phyloP scores from a whole-genome alignment of 2,329 filamentous ascomycete species.

The Zasmidium angulare region DNA sequence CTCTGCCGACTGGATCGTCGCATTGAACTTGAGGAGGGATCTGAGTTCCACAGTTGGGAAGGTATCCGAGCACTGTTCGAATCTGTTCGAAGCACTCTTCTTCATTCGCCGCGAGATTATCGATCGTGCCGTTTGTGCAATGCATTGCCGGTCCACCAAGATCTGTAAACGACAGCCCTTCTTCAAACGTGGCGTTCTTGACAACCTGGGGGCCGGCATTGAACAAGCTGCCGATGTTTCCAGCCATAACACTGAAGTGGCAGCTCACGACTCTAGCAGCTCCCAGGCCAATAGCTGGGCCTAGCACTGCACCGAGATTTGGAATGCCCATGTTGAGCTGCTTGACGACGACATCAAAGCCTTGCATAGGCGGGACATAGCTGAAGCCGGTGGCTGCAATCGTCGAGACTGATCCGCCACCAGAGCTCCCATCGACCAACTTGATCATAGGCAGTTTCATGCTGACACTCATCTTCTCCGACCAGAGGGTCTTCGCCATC shows the following conservation, averaged over 20 bases:
- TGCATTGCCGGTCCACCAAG: conserved; percentile 62
- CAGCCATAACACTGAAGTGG: conserved; percentile 67
- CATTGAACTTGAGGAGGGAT: conserved; percentile 49
- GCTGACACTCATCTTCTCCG: conserved; percentile 61
- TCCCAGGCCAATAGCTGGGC: conserved; percentile 63
- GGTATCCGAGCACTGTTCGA: conserved; percentile 55
- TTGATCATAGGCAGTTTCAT: conserved; percentile 62
- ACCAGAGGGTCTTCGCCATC: conserved; percentile 56
- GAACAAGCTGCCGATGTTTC: conserved; percentile 61
- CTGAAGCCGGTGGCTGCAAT: conserved; percentile 58
- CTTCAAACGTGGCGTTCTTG: conserved; percentile 62
- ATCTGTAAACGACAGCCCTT: conserved; percentile 59
- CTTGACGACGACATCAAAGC: conserved; percentile 53
- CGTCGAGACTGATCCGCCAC: conserved; percentile 62
- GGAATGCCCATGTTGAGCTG: conserved; percentile 65
- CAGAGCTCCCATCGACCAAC: conserved; percentile 63
- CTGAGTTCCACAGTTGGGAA: conserved; percentile 58
- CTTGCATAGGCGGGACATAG: conserved; percentile 59
- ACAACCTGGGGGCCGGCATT: conserved; percentile 66
- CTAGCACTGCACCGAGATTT: conserved; percentile 63
- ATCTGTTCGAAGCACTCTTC: conserved; percentile 63
- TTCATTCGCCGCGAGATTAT: conserved; percentile 62
- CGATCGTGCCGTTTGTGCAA: conserved; percentile 65
- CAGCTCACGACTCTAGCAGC: conserved; percentile 62
- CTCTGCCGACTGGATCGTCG: conserved; percentile 52